Evolutionary conservation across 495 filamentous ascomycete species (phyloP).

Genomic region (Paragyromitra xinjiangensis): DNA sequence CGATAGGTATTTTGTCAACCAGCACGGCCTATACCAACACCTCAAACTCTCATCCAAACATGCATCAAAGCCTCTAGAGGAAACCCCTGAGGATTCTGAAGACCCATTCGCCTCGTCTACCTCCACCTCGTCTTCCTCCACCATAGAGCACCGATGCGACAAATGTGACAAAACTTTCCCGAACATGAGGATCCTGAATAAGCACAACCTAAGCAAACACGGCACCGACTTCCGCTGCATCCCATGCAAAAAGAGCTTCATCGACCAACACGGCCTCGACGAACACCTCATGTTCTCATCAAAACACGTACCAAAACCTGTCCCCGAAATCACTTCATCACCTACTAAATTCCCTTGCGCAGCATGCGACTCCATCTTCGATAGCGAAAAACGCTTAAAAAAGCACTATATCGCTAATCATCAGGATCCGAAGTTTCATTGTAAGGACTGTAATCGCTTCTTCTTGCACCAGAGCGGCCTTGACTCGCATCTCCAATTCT

Average conservation of each 20-base stretch:
- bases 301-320: neutral
- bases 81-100: too few relatives aligned
- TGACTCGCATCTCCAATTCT: neutral
- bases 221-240: neutral
- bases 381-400: neutral
- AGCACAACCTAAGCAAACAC: neutral
- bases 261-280: neutral
- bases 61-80: neutral
- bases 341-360: neutral
- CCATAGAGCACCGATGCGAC: neutral
- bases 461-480: neutral
- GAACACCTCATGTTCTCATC: neutral
- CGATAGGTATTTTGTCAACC: neutral
- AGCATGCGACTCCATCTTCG: neutral
- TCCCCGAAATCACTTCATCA: neutral
- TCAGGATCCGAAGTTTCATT: neutral
- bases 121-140: too few relatives aligned
- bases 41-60: neutral
- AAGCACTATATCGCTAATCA: neutral
- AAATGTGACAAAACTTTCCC: neutral
- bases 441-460: neutral
- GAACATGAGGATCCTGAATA: neutral
- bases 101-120: too few relatives aligned
- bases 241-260: neutral
- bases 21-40: neutral